phyloP scores from a whole-genome alignment of 2,329 filamentous ascomycete species.

The Thyridium curvatum region DNA sequence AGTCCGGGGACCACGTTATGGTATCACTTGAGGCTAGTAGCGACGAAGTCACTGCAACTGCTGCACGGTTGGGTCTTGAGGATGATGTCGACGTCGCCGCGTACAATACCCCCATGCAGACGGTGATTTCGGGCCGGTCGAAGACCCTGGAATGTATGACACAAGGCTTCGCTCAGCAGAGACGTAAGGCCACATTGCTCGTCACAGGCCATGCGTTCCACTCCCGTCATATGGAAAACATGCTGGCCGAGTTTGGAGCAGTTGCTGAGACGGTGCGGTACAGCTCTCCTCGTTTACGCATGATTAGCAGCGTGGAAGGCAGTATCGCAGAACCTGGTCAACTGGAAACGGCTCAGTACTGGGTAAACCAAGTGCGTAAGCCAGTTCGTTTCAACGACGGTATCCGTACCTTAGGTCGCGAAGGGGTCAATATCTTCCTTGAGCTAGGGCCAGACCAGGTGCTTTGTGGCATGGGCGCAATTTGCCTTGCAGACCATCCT shows the following conservation, averaged over 20 bases:
- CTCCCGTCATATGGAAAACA: slow-evolving; percentile 16
- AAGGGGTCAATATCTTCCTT: slow-evolving; percentile 18
- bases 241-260: slow-evolving; percentile 14
- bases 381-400: slow-evolving; percentile 21
- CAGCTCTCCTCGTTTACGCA: slow-evolving; percentile 8
- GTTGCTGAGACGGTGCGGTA: slow-evolving; percentile 14
- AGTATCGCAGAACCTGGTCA: slow-evolving; percentile 11
- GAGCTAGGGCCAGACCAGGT: slow-evolving; percentile 20
- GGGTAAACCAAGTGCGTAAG: slow-evolving; percentile 18
- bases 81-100: slow-evolving; percentile 14
- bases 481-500: slow-evolving; percentile 12
- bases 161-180: slow-evolving; percentile 9
- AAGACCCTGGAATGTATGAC: slow-evolving; percentile 11
- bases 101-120: slow-evolving; percentile 18
- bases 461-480: slow-evolving; percentile 19
- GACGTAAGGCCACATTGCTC: slow-evolving; percentile 14
- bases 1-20: slow-evolving; percentile 14
- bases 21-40: slow-evolving; percentile 17
- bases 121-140: slow-evolving; percentile 18
- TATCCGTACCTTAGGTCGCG: slow-evolving; percentile 14
- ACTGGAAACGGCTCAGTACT: slow-evolving; percentile 19
- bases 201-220: slow-evolving; percentile 18
- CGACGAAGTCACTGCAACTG: slow-evolving; percentile 12
- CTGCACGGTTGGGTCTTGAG: slow-evolving; percentile 10
- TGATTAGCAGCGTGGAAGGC: slow-evolving; percentile 17